Base-by-base conservation (phyloP, 139 green algal genomes). In the Chlamydomonas schloesseri region DNA sequence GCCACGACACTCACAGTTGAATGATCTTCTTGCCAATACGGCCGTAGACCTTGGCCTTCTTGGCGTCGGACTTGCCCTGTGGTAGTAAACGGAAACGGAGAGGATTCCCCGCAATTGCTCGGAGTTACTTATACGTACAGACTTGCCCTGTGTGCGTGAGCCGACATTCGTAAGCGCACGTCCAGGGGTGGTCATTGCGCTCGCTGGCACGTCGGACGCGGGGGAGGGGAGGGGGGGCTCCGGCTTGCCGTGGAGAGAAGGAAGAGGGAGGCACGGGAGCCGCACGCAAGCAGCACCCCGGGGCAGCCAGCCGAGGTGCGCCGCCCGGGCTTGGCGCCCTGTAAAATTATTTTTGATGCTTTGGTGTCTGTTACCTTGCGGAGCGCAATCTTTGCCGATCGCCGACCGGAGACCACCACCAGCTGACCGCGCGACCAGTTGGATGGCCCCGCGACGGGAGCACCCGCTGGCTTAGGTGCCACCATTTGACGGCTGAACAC, bases 21-120 rank as follows among this genome's bases (percentile, higher is more conserved):
- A 98, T 91, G 71, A 99, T 97, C 34, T 95, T 93, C 90, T 99
- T 99, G 62, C 96, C 97, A 34, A 98, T 92, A 57, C 93, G 94
- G 53, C 97, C 95, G 82, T 97, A 98, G 34, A 98, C 86, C 88
- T 99, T 99, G 28, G 94, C 82, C 86, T 96, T 96, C 67, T 93
- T 92, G 1, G 91, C 92, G 71, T 98, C 95, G 42, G 85, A 83
- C 73, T 95, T 95, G 71, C 92, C 90, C 94, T 95, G 89, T 36
- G n/a, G n/a, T 36, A 29, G 69, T 47, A n/a, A n/a, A n/a, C n/a
- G n/a, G n/a, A n/a, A n/a, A n/a, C n/a, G n/a, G n/a, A n/a, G n/a
- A n/a, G n/a, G n/a, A n/a, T n/a, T n/a, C n/a, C n/a, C n/a, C 11
- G 62, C 10, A 8, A 64, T 55, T 21, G 71, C 17, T 29, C 17